A percentile compares a stretch with the other conserved stretches of the same genome.
Conservation (phyloP, 1,139 yeast species). For the Magnusiomyces starmeri region DNA sequence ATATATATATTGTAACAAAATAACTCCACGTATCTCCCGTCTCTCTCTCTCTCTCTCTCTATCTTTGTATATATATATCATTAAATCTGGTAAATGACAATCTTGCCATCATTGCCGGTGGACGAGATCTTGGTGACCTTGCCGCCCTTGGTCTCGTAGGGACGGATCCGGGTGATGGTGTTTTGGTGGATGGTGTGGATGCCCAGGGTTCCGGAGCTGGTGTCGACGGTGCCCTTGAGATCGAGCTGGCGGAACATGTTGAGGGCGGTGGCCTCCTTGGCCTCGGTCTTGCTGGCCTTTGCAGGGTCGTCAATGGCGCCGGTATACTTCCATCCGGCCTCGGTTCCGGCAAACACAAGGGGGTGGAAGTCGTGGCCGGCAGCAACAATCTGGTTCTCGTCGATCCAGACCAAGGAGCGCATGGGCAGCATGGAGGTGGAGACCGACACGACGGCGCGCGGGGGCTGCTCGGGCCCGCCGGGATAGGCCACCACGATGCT, state of each 20-base stretch:
- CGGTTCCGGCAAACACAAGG: conserved; percentile 68
- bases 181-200: conserved; percentile 84
- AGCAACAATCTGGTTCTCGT: conserved; percentile 61
- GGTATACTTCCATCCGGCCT: conserved; percentile 59
- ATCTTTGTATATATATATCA: not conserved
- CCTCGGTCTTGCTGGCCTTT: conserved; percentile 43
- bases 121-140: conserved; percentile 52
- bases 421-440: conserved; percentile 79
- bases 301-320: conserved; percentile 57
- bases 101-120: conserved; percentile 84
- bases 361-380: conserved; percentile 96
- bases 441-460: conserved; percentile 40
- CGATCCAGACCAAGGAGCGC: conserved; percentile 61
- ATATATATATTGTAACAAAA: too few relatives aligned
- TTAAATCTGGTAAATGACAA: conserved; percentile 48
- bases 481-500: conserved; percentile 73
- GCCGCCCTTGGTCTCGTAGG: conserved; percentile 38
- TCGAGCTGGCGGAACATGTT: conserved; percentile 95
- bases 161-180: conserved; percentile 65
- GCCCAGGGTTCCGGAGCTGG: conserved; percentile 44
- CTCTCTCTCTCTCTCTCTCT: too few relatives aligned
- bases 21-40: too few relatives aligned
- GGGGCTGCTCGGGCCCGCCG: conserved; percentile 57
- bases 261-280: conserved; percentile 73
- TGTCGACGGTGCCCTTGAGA: conserved; percentile 70